Base-by-base conservation (phyloP, 257 asterid genomes). In the Schizonepeta tenuifolia region DNA sequence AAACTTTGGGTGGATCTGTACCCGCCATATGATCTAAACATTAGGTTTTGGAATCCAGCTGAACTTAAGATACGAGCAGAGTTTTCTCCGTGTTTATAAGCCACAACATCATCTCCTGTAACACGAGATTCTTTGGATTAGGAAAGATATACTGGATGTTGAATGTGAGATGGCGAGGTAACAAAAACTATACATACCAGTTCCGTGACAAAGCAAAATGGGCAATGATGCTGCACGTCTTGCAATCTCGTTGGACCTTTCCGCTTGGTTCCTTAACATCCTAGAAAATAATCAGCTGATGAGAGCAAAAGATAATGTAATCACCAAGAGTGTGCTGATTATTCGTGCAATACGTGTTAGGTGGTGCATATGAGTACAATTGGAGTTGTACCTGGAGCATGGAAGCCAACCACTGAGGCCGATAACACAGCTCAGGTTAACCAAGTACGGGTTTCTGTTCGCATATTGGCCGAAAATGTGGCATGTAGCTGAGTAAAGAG, bases 401-500 rank as follows among this genome's bases (percentile, higher is more conserved):
- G 97, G 97, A 80, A 91, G 92, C 96, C 96, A 89, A 72, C 97
- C 96, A 64, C 97, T 91, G 38, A 91, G 90, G 50, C 91, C 86
- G 55, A 89, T 68, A 56, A 87, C 72, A 44, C 80, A 75, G 72
- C 85, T 78, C 74, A 87, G 83, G 78, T 86, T 83, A 61, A 87
- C 71, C 7, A 66, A 84, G 75, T 87, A 91, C 1, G 82, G 83
- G 26, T 77, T 82, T 62, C 89, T 72, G 62, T 84, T 91, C n/a
- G 83, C 82, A 50, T 58, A 77, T 62, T 86, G 82, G 40, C 92
- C 85, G 11, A 77, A 81, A 56, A 87, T 83, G 78, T 87, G 82
- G 76, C 96, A 91, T 1, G 82, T 84, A 68, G 92, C 96, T 13
- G 95, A 87, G 85, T 91, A 86, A 50, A 91, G 92, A 56, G 97